phyloP scores from a whole-genome alignment of 2,329 filamentous ascomycete species.

The Diaporthe vexans region DNA sequence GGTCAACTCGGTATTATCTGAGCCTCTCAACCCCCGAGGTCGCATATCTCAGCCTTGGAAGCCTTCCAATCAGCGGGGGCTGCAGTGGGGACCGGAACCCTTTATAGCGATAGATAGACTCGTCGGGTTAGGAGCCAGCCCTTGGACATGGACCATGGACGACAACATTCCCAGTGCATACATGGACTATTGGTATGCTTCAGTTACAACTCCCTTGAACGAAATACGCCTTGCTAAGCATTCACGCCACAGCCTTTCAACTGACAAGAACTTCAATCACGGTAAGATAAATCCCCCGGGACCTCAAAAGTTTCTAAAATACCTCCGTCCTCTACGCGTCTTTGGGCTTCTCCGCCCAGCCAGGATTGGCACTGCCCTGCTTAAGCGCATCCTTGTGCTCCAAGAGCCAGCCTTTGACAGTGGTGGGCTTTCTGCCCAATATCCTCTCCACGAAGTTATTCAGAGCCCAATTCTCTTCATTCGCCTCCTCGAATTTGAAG shows the following conservation, averaged over 20 bases:
- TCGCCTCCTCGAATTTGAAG: conserved; percentile 8
- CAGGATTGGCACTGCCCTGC: not conserved
- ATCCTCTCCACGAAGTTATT: conserved; percentile 5
- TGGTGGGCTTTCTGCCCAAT: conserved; percentile 3
- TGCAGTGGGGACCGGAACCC: no score
- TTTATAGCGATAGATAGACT: not conserved
- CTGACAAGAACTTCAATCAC: no score
- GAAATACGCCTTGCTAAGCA: no score
- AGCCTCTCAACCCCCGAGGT: not conserved
- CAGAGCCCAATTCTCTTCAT: conserved; percentile 4
- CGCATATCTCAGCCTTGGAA: not conserved
- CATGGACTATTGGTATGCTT: no score
- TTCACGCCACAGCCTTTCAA: no score
- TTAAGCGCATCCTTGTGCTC: not conserved
- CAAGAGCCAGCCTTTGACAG: not conserved
- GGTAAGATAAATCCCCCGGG: no score
- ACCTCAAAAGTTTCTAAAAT: no score
- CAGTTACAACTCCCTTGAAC: no score
- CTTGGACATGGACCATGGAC: no score
- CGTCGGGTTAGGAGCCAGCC: not conserved
- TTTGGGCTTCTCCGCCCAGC: not conserved
- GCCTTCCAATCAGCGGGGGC: not conserved
- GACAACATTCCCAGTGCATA: no score
- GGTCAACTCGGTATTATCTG: not conserved
- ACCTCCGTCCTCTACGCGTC: not conserved